Base-by-base conservation (phyloP, 2,329 filamentous ascomycete genomes). In the Chaetomium olivaceum region DNA sequence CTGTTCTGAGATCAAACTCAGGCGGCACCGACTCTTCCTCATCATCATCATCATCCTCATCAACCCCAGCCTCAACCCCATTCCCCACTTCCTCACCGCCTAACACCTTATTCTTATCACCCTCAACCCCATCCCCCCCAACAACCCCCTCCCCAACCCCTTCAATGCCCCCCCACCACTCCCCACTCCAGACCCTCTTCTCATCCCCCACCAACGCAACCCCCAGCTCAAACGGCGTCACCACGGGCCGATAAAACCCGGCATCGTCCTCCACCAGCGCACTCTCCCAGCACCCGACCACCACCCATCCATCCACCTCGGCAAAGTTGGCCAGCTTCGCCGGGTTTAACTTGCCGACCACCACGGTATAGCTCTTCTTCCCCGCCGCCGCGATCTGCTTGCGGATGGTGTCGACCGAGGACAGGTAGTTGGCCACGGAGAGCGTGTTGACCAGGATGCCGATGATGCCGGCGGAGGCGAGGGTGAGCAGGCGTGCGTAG, bases 271-370 rank as follows among this genome's bases (percentile, higher is more conserved):
- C 94, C 4, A 99, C 87, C 59, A 98, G 80, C 66, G 91, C 92
- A 76, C 93, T 97, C 79, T 99, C 95, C 95, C 95, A 99, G 78
- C 95, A 99, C 2, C 95, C 94, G 11, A 99, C 91, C 0, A 98
- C 93, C 0, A 98, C 93, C 95, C 95, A 99, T 19, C 93, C 94
- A 52, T 93, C 94, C 5, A 99, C 87, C 77, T 99, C 95, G 65
- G 90, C 87, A 79, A 99, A 99, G 77, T 99, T 99, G 58, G 95
- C 95, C 25, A 99, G 84, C 77, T 99, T 99, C 46, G 93, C 94
- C 0, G 93, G 89, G 74, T 98, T 99, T 29, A 99, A 83, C 77
- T 98, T 98, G 66, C 95, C 95, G 0, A 99, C 95, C 1, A 99
- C 95, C 57, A 99, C 92, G 1, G 94, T 92, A 77, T 99, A 99